Evolutionary conservation across 768 basidiomycete genomes (phyloP).

Genomic region (Mycena latifolia): DNA sequence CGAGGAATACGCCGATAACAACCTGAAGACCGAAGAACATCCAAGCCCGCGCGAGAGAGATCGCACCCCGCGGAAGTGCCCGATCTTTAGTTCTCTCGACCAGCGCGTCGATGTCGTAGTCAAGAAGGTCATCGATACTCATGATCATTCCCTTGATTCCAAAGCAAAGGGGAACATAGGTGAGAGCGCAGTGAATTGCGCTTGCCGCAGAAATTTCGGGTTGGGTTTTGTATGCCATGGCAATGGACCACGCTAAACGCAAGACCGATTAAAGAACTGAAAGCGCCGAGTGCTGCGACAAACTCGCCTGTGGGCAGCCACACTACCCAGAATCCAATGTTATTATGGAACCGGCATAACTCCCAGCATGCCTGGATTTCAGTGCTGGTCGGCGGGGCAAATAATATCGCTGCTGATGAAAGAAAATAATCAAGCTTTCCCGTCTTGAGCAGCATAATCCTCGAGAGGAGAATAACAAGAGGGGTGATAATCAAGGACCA

Average conservation of each 20-base stretch:
- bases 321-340: constrained; percentile 49
- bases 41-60: constrained; percentile 43
- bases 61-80: constrained; percentile 44
- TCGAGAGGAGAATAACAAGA: neutral
- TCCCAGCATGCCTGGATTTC: constrained; percentile 48
- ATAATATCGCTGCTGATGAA: constrained; percentile 18
- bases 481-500: neutral
- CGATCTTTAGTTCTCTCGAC: constrained; percentile 45
- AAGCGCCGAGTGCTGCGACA: neutral
- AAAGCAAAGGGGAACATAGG: constrained; percentile 45
- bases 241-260: constrained; percentile 45
- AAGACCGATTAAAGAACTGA: neutral
- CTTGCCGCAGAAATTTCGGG: constrained; percentile 33
- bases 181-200: constrained; percentile 36
- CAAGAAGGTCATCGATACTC: constrained; percentile 45
- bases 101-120: constrained; percentile 42
- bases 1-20: constrained; percentile 38
- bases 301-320: constrained; percentile 44
- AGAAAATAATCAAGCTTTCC: constrained; percentile 10
- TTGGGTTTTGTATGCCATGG: constrained; percentile 46
- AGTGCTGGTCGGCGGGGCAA: constrained; percentile 34
- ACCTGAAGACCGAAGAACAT: constrained; percentile 44
- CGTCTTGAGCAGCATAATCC: constrained; percentile 16
- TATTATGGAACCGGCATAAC: constrained; percentile 46
- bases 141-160: constrained; percentile 50